Evolutionary conservation across 179 eudicot genomes (phyloP).

Genomic region (Sideroxylon spinosum): DNA sequence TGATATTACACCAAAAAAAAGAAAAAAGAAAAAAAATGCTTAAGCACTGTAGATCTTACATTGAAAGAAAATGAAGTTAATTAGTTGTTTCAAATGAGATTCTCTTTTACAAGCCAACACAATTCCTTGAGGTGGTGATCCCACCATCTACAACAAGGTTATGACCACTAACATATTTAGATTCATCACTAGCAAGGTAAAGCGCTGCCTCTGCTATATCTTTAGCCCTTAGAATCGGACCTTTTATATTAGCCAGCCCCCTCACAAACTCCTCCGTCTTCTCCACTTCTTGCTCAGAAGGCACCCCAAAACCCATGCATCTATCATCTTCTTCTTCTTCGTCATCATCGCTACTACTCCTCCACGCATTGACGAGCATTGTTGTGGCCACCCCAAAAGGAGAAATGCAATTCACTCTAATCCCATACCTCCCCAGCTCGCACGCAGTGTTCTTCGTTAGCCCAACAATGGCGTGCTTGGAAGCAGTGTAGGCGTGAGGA

Average conservation of each 20-base stretch:
- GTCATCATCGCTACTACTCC: neutral
- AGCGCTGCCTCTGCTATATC: slow-evolving; percentile 65
- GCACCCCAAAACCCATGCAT: slow-evolving; percentile 14
- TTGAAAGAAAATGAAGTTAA: neutral
- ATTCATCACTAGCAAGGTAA: slow-evolving; percentile 56
- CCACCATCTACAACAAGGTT: slow-evolving; percentile 61
- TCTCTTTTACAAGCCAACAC: slow-evolving; percentile 30
- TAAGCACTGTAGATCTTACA: no score
- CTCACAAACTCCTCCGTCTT: slow-evolving; percentile 38
- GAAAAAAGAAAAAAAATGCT: no score
- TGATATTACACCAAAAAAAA: no score
- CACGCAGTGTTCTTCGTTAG: slow-evolving; percentile 40
- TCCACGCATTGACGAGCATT: slow-evolving; percentile 36
- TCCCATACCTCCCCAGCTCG: slow-evolving; percentile 45
- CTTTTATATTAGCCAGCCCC: slow-evolving; percentile 40
- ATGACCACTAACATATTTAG: slow-evolving; percentile 51
- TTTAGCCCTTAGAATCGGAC: slow-evolving; percentile 31
- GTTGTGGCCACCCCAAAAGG: slow-evolving; percentile 47
- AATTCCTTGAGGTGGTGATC: slow-evolving; percentile 40
- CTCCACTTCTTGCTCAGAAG: slow-evolving; percentile 28
- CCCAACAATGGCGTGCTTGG: slow-evolving; percentile 58
- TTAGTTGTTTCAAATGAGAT: neutral
- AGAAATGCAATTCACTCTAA: slow-evolving; percentile 52
- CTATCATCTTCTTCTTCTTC: slow-evolving; percentile 14
- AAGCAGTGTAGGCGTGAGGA: slow-evolving; percentile 49